phyloP scores from a whole-genome alignment of 768 basidiomycete genomes.

The Trametes villosa region DNA sequence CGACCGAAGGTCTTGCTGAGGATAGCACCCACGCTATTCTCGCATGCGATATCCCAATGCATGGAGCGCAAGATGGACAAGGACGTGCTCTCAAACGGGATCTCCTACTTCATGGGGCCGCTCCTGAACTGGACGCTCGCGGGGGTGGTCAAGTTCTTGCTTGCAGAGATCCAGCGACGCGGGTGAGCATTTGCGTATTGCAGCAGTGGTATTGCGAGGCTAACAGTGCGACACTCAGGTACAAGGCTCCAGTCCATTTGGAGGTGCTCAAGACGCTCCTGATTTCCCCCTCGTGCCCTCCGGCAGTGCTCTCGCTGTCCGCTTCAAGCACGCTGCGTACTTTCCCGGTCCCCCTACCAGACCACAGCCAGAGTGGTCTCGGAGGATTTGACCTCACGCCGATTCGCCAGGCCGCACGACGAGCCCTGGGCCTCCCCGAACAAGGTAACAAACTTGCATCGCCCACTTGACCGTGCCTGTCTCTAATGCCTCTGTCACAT shows the following conservation, averaged over 20 bases:
- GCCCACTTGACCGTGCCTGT: background rate
- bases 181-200: slow-evolving; percentile 44
- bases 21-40: slow-evolving; percentile 69
- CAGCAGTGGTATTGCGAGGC: too few relatives aligned
- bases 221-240: slow-evolving; percentile 41
- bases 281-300: slow-evolving; percentile 67
- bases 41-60: slow-evolving; percentile 57
- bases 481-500: background rate
- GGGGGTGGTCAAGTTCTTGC: slow-evolving; percentile 67
- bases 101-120: slow-evolving; percentile 75
- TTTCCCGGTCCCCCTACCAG: slow-evolving; percentile 40
- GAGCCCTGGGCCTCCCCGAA: slow-evolving; percentile 38
- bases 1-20: slow-evolving; percentile 69
- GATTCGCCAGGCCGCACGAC: slow-evolving; percentile 45
- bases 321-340: slow-evolving; percentile 55
- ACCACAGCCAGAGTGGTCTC: slow-evolving; percentile 34
- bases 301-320: slow-evolving; percentile 66
- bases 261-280: slow-evolving; percentile 70
- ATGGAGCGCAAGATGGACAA: slow-evolving; percentile 61
- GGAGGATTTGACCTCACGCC: slow-evolving; percentile 32
- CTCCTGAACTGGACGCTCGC: slow-evolving; percentile 82
- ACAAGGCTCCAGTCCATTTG: slow-evolving; percentile 52
- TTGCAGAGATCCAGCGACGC: slow-evolving; percentile 60
- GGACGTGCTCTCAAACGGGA: slow-evolving; percentile 72
- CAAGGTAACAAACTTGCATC: slow-evolving; percentile 22